Evolutionary conservation across 2,329 filamentous ascomycete genomes (phyloP).

Genomic region (Aspergillaceae sp.): DNA sequence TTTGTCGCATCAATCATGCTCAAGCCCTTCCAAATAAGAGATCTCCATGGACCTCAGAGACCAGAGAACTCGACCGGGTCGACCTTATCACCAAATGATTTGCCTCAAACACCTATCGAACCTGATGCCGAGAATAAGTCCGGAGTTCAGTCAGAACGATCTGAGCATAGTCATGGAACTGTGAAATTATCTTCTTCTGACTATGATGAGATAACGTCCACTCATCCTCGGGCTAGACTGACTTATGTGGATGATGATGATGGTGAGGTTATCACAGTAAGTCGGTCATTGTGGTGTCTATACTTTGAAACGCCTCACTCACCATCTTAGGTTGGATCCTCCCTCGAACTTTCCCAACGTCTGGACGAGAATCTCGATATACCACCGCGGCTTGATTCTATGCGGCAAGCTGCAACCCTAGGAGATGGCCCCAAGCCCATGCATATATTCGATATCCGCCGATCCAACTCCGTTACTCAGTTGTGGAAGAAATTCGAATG

Average conservation of each 20-base stretch:
- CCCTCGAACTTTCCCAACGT: conserved; percentile 39
- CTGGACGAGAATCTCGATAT: conserved; percentile 34
- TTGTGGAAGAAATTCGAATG: conserved; percentile 30
- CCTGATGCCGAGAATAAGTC: background rate
- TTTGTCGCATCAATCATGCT: conserved; percentile 19
- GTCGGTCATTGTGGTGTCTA: conserved; percentile 5
- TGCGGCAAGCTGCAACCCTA: conserved; percentile 4
- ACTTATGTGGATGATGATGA: conserved; percentile 41
- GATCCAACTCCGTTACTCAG: conserved; percentile 30
- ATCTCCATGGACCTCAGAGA: conserved; percentile 21
- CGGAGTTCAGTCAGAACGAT: background rate
- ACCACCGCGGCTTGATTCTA: conserved; percentile 4
- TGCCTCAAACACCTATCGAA: too few relatives aligned
- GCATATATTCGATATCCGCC: conserved; percentile 41
- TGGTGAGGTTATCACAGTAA: conserved; percentile 38
- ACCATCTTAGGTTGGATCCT: conserved; percentile 35
- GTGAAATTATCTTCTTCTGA: conserved; percentile 34
- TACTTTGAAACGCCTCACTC: conserved; percentile 8
- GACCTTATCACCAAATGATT: too few relatives aligned
- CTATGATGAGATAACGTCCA: conserved; percentile 36
- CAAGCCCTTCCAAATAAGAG: conserved; percentile 34
- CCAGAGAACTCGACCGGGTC: conserved; percentile 9
- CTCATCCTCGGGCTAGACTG: conserved; percentile 34
- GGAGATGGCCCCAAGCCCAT: conserved; percentile 20
- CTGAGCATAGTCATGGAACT: conserved; percentile 18